phyloP scores from a whole-genome alignment of 225 moss, liverwort and hornwort genomes.

The Neckera pumila region DNA sequence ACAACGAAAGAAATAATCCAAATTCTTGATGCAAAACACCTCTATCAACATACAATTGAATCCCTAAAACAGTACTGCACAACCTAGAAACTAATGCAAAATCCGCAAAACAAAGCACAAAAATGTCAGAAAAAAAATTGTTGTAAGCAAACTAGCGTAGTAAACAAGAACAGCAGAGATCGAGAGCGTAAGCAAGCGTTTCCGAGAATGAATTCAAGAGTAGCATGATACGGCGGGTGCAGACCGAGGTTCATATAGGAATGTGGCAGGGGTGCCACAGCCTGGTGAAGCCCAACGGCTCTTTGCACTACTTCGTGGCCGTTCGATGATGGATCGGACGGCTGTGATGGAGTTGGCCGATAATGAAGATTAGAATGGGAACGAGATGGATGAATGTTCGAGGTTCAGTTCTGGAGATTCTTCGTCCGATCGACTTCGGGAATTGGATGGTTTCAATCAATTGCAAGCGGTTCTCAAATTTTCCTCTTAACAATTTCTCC shows the following conservation, averaged over 20 bases:
- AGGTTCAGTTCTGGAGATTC: neutral
- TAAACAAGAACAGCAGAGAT: neutral
- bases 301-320: neutral
- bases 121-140: neutral
- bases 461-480: neutral
- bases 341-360: neutral
- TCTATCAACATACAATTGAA: neutral
- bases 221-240: rapidly evolving
- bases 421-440: neutral
- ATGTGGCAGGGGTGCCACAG: neutral
- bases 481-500: neutral
- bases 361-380: neutral
- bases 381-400: neutral
- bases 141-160: neutral
- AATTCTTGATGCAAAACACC: neutral
- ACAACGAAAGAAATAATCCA: neutral
- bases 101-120: neutral
- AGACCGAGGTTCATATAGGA: slow-evolving; percentile 9
- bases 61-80: neutral
- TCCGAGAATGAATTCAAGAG: neutral
- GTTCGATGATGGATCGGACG: neutral
- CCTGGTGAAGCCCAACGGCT: slow-evolving; percentile 39
- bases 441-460: neutral
- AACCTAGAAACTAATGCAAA: neutral
- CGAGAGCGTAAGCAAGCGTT: neutral